Evolutionary conservation across 2,329 filamentous ascomycete species (phyloP), one percentile per base, ranked within the genome.

Genomic region (Botrytis cinerea): DNA sequence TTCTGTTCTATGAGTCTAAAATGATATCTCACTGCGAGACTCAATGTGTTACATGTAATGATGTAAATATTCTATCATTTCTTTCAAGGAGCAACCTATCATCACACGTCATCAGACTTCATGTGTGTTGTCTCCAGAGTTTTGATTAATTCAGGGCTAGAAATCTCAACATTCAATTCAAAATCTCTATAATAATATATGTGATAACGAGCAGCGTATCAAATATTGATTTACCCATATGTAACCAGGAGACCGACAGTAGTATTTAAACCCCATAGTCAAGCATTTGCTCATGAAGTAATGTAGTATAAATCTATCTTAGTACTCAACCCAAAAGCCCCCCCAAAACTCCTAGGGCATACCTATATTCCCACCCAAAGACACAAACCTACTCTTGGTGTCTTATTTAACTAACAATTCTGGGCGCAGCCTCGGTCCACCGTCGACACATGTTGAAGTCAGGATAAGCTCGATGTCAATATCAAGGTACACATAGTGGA

Each of bases 141-240:
- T 9, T 48, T 22, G 25, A 25, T 48, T 48, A 4, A 12, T 48
- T 10, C 1, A 4, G 8, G 8, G 9, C 46, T 25, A 25, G 22
- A 51, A 51, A 5, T 51, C 48, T 51, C 48, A 16, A n/a, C 48
- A 51, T 51, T 45, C 5, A n/a, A 5, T 51, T 51, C 25, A 25
- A 25, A 51, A n/a, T 12, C 12, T n/a, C 46, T 51, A n/a, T n/a
- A 0, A 2, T n/a, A 14, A 4, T n/a, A n/a, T 2, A 7, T 51
- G 25, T n/a, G 1, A 7, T n/a, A 2, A 2, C 10, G 2, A 51
- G 25, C 48, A n/a, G 25, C 25, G 2, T 4, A 5, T n/a, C 6
- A 14, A 4, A 2, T n/a, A 22, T 51, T 25, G 46, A 48, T 25
- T 10, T 4, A 12, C 10, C 25, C 4, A 25, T 25, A 5, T 25